phyloP scores from a whole-genome alignment of 257 asterid genomes.

The Capsicum pubescens region DNA sequence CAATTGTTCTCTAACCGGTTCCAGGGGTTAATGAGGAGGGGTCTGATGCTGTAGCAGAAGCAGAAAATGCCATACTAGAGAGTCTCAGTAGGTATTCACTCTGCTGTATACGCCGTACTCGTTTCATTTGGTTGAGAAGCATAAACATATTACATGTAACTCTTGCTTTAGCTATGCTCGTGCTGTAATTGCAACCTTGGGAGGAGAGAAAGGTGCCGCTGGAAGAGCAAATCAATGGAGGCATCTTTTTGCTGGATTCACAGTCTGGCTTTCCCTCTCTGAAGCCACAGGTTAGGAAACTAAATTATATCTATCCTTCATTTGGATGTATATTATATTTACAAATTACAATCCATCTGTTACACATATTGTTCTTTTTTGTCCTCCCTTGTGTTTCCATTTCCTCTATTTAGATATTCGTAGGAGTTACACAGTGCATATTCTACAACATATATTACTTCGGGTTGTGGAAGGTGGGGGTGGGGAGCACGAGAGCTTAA shows the following conservation, averaged over 20 bases:
- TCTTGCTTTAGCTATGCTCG: constrained; percentile 81
- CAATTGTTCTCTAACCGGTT: constrained; percentile 28
- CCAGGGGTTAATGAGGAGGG: constrained; percentile 74
- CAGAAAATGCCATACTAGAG: constrained; percentile 74
- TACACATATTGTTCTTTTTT: background rate
- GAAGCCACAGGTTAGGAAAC: constrained; percentile 69
- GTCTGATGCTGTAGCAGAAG: constrained; percentile 65
- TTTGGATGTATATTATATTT: background rate
- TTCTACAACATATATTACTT: background rate
- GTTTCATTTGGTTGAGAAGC: constrained; percentile 30
- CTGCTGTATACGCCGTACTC: constrained; percentile 17
- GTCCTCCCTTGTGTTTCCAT: background rate
- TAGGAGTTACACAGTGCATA: background rate
- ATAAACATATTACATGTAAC: constrained; percentile 25
- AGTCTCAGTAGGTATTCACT: constrained; percentile 77
- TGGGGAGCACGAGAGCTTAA: background rate
- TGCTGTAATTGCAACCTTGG: constrained; percentile 83
- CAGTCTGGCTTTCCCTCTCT: constrained; percentile 86
- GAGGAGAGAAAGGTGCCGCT: constrained; percentile 79
- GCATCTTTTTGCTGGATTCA: constrained; percentile 85
- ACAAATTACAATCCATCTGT: background rate
- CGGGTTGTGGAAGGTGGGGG: too few species aligned
- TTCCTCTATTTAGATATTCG: background rate
- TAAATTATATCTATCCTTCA: background rate
- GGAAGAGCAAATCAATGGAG: constrained; percentile 67